phyloP scores from a whole-genome alignment of 192 early-diverging fungal genomes.

The Cetraspora pellucida region DNA sequence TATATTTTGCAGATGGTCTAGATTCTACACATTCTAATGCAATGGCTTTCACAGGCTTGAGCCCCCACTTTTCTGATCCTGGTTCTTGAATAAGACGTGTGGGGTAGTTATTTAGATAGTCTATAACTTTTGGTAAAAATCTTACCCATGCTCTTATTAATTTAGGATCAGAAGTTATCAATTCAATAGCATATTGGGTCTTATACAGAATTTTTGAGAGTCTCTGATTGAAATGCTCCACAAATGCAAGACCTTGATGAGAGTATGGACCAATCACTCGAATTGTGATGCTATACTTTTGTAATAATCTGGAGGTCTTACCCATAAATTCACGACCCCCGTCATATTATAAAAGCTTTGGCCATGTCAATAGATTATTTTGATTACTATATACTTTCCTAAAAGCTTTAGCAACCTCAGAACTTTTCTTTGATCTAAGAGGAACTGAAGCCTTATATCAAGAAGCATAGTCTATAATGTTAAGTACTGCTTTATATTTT shows the following conservation, averaged over 20 bases:
- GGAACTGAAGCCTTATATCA: slow-evolving; percentile 3
- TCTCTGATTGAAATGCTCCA: background rate
- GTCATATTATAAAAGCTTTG: slow-evolving; percentile 7
- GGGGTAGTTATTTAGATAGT: slow-evolving; percentile 26
- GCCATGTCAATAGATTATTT: slow-evolving; percentile 6
- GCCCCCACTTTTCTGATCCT: slow-evolving; percentile 15
- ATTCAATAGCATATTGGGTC: slow-evolving; percentile 7
- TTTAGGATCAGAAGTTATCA: slow-evolving; percentile 10
- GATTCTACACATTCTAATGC: background rate
- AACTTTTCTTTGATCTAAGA: slow-evolving; percentile 13
- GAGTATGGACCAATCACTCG: slow-evolving; percentile 15
- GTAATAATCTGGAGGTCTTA: slow-evolving; percentile 4
- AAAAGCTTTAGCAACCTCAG: background rate
- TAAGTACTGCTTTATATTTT: background rate
- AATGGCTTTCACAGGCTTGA: slow-evolving; percentile 7
- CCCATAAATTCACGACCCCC: background rate
- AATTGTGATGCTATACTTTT: slow-evolving; percentile 14
- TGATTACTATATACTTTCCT: slow-evolving; percentile 17
- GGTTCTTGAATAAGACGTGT: slow-evolving; percentile 19
- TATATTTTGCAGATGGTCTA: slow-evolving; percentile 1
- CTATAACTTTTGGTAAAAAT: slow-evolving; percentile 16
- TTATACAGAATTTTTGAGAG: slow-evolving; percentile 5
- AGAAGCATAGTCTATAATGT: background rate
- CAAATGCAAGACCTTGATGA: background rate
- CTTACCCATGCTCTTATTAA: slow-evolving; percentile 29